Conservation (phyloP, 1,139 yeast genomes). For the Scheffersomyces illinoinensis region DNA sequence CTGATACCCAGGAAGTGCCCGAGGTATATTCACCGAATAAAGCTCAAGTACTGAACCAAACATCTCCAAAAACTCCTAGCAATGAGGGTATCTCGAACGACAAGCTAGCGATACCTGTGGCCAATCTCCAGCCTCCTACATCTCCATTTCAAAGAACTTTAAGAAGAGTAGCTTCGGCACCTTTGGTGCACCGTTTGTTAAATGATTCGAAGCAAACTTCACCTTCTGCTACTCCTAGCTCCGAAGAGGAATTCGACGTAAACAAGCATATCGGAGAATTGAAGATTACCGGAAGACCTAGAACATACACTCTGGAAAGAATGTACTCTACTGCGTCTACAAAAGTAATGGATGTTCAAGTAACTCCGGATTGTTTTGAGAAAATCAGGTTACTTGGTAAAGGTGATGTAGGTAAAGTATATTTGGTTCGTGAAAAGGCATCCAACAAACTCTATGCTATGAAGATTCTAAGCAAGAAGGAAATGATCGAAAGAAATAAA, state of each 20-base stretch:
- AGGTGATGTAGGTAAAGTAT: conserved; percentile 98
- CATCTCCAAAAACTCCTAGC: conserved; percentile 7
- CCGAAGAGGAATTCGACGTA: conserved; percentile 36
- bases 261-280: conserved; percentile 59
- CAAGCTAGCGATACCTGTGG: neutral
- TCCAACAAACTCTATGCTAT: conserved; percentile 82
- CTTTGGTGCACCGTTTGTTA: conserved; percentile 50
- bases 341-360: conserved; percentile 74
- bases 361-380: conserved; percentile 83
- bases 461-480: conserved; percentile 87
- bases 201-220: conserved; percentile 22
- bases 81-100: neutral
- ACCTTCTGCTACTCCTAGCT: neutral
- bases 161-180: conserved; percentile 82
- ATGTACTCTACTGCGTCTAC: conserved; percentile 74
- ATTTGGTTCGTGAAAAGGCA: conserved; percentile 78
- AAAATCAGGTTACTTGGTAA: conserved; percentile 86
- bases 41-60: neutral
- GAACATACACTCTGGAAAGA: conserved; percentile 56
- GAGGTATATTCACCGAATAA: conserved; percentile 5
- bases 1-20: conserved; percentile 1
- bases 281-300: conserved; percentile 44
- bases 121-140: conserved; percentile 13
- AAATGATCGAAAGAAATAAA: conserved; percentile 93
- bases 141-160: conserved; percentile 54